Evolutionary conservation across 257 asterid species (phyloP), one percentile per base, ranked within the genome.

Genomic region (Capsicum baccatum): DNA sequence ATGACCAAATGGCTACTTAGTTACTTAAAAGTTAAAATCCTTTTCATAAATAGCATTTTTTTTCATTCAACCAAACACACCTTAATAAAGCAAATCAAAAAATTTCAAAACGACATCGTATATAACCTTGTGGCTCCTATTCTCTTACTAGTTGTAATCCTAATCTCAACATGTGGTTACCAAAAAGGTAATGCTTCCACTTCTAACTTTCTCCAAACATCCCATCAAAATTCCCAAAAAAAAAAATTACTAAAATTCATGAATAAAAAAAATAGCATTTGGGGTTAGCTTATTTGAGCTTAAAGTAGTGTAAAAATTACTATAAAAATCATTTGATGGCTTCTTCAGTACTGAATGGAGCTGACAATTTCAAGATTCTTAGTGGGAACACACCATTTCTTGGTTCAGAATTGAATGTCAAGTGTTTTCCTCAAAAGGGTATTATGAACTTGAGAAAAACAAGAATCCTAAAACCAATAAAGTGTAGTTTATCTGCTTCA

Each of bases 271-370:
- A 66, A 12, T 66, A 66, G 47, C 47, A 13, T 33, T 47, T 33
- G 71, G 47, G 71, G 0, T 64, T 33, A 33, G 71, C 47, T 66
- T 66, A 44, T 66, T 66, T 66, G 33, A 66, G 73, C 73, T 66
- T 12, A 44, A 64, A 64, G 47, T 64, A 64, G 0, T 64, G 47
- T 64, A 66, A 66, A 66, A 66, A 12, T 66, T 56, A 58, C 26
- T 26, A 26, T 26, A 26, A 26, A 26, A 26, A 52, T 8, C 82
- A 55, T n/a, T 12, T 69, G 26, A 89, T 89, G 92, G 89, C 88
- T 76, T 86, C 88, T 84, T 26, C 33, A 26, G 33, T 26, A 26
- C 33, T 26, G 33, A 26, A 26, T 26, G 33, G 33, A 26, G 33
- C 33, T 26, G 33, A 26, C 33, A 26, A 26, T 26, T 26, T 26